Evolutionary conservation across 345 rosid species (phyloP).

Genomic region (Psidium friedrichsthalianum): DNA sequence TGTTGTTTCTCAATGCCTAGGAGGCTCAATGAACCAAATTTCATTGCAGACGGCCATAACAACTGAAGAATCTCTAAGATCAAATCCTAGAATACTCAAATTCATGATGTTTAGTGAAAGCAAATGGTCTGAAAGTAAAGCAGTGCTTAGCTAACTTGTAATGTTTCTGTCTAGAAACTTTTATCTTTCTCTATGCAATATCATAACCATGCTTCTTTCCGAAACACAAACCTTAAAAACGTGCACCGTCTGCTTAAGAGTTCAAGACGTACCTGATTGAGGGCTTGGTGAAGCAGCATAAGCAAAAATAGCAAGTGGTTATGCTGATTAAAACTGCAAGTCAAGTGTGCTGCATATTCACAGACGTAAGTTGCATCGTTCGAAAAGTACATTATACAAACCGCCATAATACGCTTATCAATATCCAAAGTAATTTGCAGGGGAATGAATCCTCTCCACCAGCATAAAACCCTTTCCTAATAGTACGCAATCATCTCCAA

Average conservation of each 20-base stretch:
- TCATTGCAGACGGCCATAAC: neutral
- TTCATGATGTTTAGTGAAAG: neutral
- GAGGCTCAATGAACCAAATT: neutral
- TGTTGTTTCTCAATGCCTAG: neutral
- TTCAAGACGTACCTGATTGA: neutral
- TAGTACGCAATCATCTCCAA: conserved; percentile 49
- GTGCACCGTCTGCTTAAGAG: neutral
- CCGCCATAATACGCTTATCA: neutral
- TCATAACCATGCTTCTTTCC: neutral
- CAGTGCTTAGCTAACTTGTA: neutral
- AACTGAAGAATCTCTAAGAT: neutral
- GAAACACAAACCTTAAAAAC: neutral
- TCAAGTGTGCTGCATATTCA: neutral
- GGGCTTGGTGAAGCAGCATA: neutral
- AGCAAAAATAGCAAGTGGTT: neutral
- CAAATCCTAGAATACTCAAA: neutral
- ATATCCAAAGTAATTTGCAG: conserved; percentile 11
- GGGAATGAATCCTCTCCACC: conserved; percentile 57
- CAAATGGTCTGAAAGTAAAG: neutral
- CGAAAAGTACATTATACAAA: neutral
- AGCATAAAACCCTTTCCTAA: conserved; percentile 48
- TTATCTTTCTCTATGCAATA: neutral
- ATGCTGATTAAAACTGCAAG: neutral
- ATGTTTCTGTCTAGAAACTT: neutral
- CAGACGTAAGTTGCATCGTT: neutral